A percentile compares a stretch with the other conserved stretches of the same genome.
Conservation (phyloP, 306 rosid species). For the Mimosa bimucronata region DNA sequence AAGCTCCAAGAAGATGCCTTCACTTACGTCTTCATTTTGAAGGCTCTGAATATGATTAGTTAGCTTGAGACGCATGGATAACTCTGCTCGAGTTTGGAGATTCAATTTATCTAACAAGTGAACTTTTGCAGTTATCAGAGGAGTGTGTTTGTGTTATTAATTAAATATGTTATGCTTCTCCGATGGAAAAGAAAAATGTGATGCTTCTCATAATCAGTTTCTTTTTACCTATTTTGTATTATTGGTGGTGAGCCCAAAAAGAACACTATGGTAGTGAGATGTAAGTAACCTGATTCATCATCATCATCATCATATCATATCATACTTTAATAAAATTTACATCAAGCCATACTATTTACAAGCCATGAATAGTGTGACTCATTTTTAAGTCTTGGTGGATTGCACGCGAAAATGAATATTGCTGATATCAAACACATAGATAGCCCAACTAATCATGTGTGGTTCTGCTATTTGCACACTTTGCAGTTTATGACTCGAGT, state of each 20-base stretch:
- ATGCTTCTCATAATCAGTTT: not conserved
- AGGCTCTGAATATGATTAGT: not conserved
- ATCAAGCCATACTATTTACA: not conserved
- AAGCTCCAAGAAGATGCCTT: slow-evolving; percentile 89
- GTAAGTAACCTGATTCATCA: not conserved
- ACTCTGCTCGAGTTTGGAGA: not conserved
- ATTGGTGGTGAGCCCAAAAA: not conserved
- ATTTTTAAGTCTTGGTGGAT: not conserved
- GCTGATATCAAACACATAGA: not conserved
- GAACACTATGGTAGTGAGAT: not conserved
- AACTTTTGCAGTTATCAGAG: not conserved
- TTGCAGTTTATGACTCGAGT: not conserved
- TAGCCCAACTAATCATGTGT: too few relatives aligned
- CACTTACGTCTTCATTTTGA: slow-evolving; percentile 3
- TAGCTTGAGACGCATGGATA: not conserved
- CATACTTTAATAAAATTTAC: too few relatives aligned
- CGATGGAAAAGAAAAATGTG: too few relatives aligned
- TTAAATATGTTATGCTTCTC: too few relatives aligned
- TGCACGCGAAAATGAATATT: not conserved
- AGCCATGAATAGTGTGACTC: not conserved
- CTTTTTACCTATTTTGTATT: not conserved
- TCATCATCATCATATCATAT: not conserved
- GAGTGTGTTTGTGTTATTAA: too few relatives aligned
- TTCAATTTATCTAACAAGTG: not conserved
- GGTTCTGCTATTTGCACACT: too few relatives aligned